These are phyloP conservation scores for Phytophthora podocarpi DNA, from an alignment of 352 stramenopile species.

Conservation along the genomic window DNA sequence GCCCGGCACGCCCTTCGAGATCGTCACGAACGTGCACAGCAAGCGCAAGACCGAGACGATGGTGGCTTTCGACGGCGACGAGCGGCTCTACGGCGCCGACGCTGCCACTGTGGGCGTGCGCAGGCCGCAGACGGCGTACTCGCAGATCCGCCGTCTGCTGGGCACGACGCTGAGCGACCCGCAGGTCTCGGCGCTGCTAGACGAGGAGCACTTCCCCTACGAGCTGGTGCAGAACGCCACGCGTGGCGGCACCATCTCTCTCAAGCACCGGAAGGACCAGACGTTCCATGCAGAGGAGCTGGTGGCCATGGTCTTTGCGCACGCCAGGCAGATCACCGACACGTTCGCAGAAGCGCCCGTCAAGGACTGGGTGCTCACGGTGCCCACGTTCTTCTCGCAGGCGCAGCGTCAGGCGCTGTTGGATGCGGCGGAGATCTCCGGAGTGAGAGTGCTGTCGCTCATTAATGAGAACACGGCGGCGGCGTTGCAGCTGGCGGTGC, in stretches of 20 bases:
- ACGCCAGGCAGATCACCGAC: slow-evolving; percentile 87
- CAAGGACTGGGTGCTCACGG: slow-evolving; percentile 96
- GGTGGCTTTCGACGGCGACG: slow-evolving; percentile 91
- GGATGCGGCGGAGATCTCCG: slow-evolving; percentile 94
- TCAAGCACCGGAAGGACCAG: slow-evolving; percentile 58
- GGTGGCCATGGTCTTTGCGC: slow-evolving; percentile 95
- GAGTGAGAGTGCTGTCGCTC: slow-evolving; percentile 95
- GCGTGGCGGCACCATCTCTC: slow-evolving; percentile 68
- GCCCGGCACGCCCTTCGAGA: slow-evolving; percentile 95
- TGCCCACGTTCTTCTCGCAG: slow-evolving; percentile 96
- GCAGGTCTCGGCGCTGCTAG: slow-evolving; percentile 54
- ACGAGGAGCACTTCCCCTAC: slow-evolving; percentile 83
- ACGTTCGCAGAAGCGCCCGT: slow-evolving; percentile 74
- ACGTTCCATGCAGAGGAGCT: slow-evolving; percentile 95
- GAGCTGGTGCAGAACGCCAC: slow-evolving; percentile 81
- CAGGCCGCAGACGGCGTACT: slow-evolving; percentile 92
- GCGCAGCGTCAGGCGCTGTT: slow-evolving; percentile 94
- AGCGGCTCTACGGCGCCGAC: slow-evolving; percentile 96
- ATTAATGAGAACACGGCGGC: slow-evolving; percentile 99
- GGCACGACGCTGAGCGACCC: slow-evolving; percentile 86
- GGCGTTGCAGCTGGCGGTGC: slow-evolving; percentile 95
- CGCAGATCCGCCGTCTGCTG: slow-evolving; percentile 90
- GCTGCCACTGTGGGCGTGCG: slow-evolving; percentile 91
- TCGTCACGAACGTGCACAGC: slow-evolving; percentile 98
- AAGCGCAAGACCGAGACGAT: slow-evolving; percentile 98